A percentile compares a stretch with the other conserved stretches of the same genome.
Conservation (phyloP, 495 filamentous ascomycete species). For the Aspergillus affinis region DNA sequence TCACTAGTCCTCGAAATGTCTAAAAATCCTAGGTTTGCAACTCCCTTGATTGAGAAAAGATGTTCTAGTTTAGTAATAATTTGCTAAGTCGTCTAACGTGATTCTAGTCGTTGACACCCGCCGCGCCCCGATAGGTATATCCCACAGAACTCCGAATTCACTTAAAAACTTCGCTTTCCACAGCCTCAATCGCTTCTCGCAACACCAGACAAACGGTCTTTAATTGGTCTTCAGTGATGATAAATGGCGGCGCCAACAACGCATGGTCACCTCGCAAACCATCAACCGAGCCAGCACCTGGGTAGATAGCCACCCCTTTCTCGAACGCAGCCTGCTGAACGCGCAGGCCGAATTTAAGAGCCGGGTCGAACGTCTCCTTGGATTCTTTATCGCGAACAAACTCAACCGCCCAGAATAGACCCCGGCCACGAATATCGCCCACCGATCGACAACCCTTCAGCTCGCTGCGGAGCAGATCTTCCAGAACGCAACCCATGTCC, state of each 20-base stretch:
- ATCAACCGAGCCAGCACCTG: conserved; percentile 56
- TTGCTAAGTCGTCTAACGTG: no score
- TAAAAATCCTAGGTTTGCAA: no score
- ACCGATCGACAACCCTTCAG: conserved; percentile 55
- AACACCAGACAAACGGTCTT: neutral
- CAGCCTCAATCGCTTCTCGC: neutral
- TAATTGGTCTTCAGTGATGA: conserved; percentile 53
- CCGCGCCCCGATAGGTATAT: no score
- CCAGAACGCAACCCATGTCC: conserved; percentile 50
- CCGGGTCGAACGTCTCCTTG: conserved; percentile 42
- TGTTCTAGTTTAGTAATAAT: no score
- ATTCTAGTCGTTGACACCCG: no score
- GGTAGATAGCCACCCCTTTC: neutral
- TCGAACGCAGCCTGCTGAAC: conserved; percentile 1
- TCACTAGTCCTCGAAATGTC: no score
- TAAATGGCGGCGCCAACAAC: conserved; percentile 73
- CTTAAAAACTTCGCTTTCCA: neutral
- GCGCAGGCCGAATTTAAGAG: neutral
- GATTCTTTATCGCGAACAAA: conserved; percentile 52
- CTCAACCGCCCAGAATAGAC: conserved; percentile 64
- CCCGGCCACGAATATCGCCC: conserved; percentile 63
- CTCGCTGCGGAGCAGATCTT: conserved; percentile 38
- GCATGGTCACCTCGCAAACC: conserved; percentile 71
- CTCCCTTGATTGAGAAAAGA: no score
- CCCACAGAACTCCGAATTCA: neutral